Evolutionary conservation across 169 alveolate genomes (phyloP).

Genomic region (Cryptosporidium ubiquitum): DNA sequence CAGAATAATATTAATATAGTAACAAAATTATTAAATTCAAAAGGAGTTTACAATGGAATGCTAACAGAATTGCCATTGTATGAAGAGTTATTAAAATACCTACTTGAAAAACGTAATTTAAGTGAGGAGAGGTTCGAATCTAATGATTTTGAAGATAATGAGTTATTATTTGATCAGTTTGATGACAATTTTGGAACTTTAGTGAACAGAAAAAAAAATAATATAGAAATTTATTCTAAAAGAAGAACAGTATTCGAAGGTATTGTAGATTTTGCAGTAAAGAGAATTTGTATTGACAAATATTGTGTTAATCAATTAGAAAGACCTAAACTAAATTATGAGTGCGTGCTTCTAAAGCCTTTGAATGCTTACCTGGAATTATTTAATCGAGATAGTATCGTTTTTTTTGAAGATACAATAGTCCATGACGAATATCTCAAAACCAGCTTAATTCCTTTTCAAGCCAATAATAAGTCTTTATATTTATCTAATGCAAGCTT

Average conservation of each 20-base stretch:
- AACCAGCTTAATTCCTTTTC: background rate
- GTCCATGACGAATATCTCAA: background rate
- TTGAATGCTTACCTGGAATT: background rate
- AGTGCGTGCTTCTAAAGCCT: background rate
- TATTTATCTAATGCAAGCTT: no score
- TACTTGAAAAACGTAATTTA: constrained; percentile 6
- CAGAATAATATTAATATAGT: background rate
- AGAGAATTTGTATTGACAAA: background rate
- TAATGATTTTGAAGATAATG: background rate
- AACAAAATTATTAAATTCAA: background rate
- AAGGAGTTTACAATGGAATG: constrained; percentile 13
- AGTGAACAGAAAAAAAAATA: background rate
- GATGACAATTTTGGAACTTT: background rate
- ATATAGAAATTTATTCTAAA: background rate
- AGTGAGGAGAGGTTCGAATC: constrained; percentile 23
- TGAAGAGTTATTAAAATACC: constrained; percentile 25
- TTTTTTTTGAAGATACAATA: constrained; percentile 1
- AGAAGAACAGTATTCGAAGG: constrained; percentile 10
- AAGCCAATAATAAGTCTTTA: background rate
- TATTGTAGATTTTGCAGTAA: constrained; percentile 16
- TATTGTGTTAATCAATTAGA: background rate
- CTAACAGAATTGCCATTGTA: background rate
- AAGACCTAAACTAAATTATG: background rate
- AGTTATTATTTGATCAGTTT: background rate
- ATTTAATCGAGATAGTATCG: background rate